Conservation (phyloP, 2,329 filamentous ascomycete genomes). For the Colletotrichum sp. region DNA sequence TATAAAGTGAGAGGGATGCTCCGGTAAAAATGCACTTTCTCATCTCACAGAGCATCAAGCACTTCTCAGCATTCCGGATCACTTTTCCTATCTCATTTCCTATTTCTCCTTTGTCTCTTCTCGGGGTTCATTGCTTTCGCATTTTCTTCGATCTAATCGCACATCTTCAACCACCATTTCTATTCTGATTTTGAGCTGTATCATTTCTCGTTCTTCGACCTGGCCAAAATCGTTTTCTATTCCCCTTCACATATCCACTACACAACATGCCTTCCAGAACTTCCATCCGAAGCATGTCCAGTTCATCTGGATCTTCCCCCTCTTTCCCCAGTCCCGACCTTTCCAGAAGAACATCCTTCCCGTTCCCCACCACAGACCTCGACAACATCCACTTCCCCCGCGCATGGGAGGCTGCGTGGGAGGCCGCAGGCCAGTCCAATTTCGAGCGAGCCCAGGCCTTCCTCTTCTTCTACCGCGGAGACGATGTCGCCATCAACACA, state of each 20-base stretch:
- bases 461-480: conserved; percentile 31
- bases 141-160: background rate
- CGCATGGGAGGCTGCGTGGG: background rate
- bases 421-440: conserved; percentile 21
- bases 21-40: background rate
- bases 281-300: background rate
- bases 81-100: background rate
- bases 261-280: background rate
- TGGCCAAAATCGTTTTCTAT: background rate
- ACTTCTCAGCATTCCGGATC: background rate
- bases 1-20: background rate
- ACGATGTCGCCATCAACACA: conserved; percentile 25
- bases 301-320: background rate
- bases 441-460: conserved; percentile 36
- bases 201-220: fast-evolving
- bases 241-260: background rate
- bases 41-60: background rate
- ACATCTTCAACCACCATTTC: background rate
- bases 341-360: background rate
- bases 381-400: background rate
- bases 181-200: fast-evolving
- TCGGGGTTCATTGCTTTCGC: background rate
- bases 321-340: background rate
- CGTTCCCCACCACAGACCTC: background rate
- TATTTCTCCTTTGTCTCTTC: background rate